Evolutionary conservation across 176 grass and related monocot genomes (phyloP).

Genomic region (Ampelocalamus luodianensis): DNA sequence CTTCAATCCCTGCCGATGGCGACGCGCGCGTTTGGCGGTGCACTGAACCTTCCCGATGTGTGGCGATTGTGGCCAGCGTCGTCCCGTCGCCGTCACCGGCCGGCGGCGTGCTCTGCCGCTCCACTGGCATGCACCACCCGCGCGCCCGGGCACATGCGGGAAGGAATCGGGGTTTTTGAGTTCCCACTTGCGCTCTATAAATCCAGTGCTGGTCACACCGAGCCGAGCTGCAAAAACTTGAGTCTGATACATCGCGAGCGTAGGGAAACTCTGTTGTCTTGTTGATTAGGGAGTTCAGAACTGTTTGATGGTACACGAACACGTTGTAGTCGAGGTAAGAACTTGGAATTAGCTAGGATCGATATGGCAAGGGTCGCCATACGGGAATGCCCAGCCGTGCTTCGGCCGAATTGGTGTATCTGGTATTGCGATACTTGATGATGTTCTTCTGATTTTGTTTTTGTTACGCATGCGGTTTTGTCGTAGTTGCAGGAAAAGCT

Average conservation of each 20-base stretch:
- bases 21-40: slow-evolving; percentile 33
- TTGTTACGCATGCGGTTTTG: neutral
- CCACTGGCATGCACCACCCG: slow-evolving; percentile 23
- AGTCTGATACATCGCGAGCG: neutral
- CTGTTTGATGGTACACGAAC: neutral
- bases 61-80: neutral
- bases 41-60: slow-evolving; percentile 41
- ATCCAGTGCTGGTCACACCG: neutral
- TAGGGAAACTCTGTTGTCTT: neutral
- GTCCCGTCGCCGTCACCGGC: slow-evolving; percentile 40
- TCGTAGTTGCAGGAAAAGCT: neutral
- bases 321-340: slow-evolving; percentile 37
- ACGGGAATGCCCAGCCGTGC: slow-evolving; percentile 55
- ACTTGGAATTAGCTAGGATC: neutral
- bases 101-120: slow-evolving; percentile 37
- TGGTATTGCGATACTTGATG: slow-evolving; percentile 53
- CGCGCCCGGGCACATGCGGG: slow-evolving; percentile 23
- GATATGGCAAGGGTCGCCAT: slow-evolving; percentile 50
- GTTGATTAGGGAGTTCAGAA: neutral
- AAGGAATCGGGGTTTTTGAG: neutral
- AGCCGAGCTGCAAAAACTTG: neutral
- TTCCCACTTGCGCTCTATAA: slow-evolving; percentile 38
- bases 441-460: neutral
- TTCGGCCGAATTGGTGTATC: slow-evolving; percentile 51
- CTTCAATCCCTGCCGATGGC: slow-evolving; percentile 17